Percentiles rank a stretch among this genome's conserved stretches.
Evolutionary conservation across 192 early-diverging fungal species (phyloP).

Genomic region (Geosiphon pyriformis): DNA sequence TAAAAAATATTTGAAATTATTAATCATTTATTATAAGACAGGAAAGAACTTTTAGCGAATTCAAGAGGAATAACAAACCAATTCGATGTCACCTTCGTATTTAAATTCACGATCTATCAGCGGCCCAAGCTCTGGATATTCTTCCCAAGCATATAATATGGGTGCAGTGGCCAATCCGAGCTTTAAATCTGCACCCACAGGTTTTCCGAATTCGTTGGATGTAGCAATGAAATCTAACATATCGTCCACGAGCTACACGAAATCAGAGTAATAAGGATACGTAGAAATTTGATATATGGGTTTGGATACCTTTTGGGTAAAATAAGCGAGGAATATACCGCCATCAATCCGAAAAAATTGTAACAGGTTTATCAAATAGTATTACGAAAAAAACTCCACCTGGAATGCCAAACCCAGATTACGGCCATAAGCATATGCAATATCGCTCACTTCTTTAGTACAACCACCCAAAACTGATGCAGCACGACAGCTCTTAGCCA

Average conservation of each 20-base stretch:
- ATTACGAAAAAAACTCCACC: slow-evolving; percentile 41
- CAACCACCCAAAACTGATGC: slow-evolving; percentile 81
- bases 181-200: slow-evolving; percentile 82
- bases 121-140: slow-evolving; percentile 75
- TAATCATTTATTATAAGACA: slow-evolving; percentile 11
- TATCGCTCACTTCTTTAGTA: slow-evolving; percentile 63
- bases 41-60: neutral
- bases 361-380: no score
- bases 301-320: no score
- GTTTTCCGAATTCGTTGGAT: slow-evolving; percentile 80
- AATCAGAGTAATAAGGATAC: slow-evolving; percentile 12
- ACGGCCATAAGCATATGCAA: slow-evolving; percentile 81
- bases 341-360: no score
- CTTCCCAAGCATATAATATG: slow-evolving; percentile 87
- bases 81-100: slow-evolving; percentile 68
- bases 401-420: slow-evolving; percentile 94
- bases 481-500: slow-evolving; percentile 87
- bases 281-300: no score
- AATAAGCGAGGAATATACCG: no score
- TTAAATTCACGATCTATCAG: slow-evolving; percentile 86
- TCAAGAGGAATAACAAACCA: slow-evolving; percentile 35
- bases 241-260: slow-evolving; percentile 74
- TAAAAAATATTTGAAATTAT: slow-evolving; percentile 4
- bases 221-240: slow-evolving; percentile 83
- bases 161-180: slow-evolving; percentile 91